phyloP scores from a whole-genome alignment of 495 filamentous ascomycete species.

The Chaetomium tenue region DNA sequence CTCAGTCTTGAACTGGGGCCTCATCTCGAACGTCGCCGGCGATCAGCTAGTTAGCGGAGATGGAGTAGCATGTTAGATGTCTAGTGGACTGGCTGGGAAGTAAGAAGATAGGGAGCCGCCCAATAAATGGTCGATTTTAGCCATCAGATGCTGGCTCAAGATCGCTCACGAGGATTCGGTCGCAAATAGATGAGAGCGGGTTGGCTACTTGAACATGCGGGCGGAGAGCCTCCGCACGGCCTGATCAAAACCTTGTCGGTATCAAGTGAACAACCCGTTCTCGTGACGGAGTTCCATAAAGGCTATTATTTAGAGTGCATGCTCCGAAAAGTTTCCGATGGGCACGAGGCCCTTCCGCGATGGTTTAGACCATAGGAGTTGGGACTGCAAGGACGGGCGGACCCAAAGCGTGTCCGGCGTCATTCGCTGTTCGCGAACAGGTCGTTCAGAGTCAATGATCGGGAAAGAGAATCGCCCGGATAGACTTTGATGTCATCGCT shows the following conservation, averaged over 20 bases:
- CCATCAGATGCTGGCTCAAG: neutral
- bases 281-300: neutral
- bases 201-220: neutral
- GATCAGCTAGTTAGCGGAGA: neutral
- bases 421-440: too few species aligned
- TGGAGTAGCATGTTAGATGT: neutral
- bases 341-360: too few species aligned
- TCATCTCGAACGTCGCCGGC: too few species aligned
- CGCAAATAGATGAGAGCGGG: neutral
- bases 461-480: too few species aligned
- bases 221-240: neutral
- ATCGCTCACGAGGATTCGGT: neutral
- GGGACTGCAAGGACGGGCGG: too few species aligned
- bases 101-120: neutral
- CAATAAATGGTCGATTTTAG: neutral
- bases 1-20: neutral
- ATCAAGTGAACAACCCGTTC: neutral
- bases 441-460: too few species aligned
- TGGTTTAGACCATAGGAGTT: too few species aligned
- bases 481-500: neutral
- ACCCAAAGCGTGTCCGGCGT: too few species aligned
- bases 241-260: neutral
- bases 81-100: neutral
- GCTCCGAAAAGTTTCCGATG: too few species aligned
- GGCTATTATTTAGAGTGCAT: too few species aligned